phyloP scores from a whole-genome alignment of 345 rosid species.

The Trapa incisa region DNA sequence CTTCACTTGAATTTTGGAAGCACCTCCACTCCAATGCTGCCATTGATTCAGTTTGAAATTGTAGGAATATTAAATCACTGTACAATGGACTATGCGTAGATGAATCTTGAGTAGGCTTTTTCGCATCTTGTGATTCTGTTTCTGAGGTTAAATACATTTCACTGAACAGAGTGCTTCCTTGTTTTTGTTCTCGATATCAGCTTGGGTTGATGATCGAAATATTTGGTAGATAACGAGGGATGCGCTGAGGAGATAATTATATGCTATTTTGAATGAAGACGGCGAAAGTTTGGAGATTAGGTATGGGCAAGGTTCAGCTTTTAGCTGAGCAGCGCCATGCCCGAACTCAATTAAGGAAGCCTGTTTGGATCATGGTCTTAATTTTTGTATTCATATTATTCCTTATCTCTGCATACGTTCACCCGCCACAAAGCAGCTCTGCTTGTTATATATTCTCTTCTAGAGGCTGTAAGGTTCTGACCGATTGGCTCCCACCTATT shows the following conservation, averaged over 20 bases:
- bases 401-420: conserved; percentile 53
- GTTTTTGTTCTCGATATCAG: neutral
- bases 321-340: conserved; percentile 49
- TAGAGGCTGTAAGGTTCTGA: conserved; percentile 68
- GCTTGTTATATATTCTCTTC: conserved; percentile 85
- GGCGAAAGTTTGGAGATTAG: conserved; percentile 54
- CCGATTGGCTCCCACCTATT: conserved; percentile 87
- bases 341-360: conserved; percentile 61
- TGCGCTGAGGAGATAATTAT: neutral
- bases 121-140: neutral
- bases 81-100: too few relatives aligned
- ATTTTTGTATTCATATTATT: conserved; percentile 65
- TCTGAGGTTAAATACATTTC: neutral
- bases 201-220: neutral
- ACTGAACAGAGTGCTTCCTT: neutral
- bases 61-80: neutral
- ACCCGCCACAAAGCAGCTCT: conserved; percentile 60
- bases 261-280: conserved; percentile 42
- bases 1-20: neutral
- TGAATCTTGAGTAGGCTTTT: too few relatives aligned
- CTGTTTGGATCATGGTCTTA: conserved; percentile 65
- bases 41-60: neutral
- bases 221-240: neutral
- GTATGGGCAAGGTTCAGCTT: conserved; percentile 56
- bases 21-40: neutral